A percentile compares a stretch with the other conserved stretches of the same genome.
Conservation (phyloP, 2,329 filamentous ascomycete genomes). For the Cladosporium sp. region DNA sequence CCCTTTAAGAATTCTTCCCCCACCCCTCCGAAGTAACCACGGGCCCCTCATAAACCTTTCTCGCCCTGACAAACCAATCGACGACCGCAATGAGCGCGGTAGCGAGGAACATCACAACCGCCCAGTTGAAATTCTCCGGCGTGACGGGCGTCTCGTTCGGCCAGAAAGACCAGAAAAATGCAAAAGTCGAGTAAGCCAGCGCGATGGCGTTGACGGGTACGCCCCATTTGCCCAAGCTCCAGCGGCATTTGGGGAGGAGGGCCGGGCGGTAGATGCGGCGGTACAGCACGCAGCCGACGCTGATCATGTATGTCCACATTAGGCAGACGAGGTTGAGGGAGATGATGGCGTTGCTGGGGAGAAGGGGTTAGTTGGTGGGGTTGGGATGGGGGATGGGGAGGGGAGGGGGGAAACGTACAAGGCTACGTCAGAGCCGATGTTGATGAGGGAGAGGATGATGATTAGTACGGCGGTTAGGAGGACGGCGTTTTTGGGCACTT, state of each 20-base stretch:
- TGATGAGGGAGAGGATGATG: conserved; percentile 24
- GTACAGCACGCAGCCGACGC: conserved; percentile 38
- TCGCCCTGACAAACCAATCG: conserved; percentile 18
- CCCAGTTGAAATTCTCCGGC: conserved; percentile 48
- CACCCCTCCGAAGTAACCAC: conserved; percentile 15
- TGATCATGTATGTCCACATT: conserved; percentile 40
- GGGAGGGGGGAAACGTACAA: conserved; percentile 26
- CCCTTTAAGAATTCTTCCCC: conserved; percentile 3
- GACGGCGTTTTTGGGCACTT: conserved; percentile 26
- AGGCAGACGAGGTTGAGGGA: conserved; percentile 36
- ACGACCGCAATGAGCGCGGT: conserved; percentile 16
- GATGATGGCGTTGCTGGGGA: conserved; percentile 33
- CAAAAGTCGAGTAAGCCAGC: conserved; percentile 32
- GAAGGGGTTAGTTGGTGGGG: neutral
- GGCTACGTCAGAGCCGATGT: conserved; percentile 24
- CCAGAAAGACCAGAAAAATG: conserved; percentile 42
- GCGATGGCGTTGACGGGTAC: conserved; percentile 36
- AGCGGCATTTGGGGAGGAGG: conserved; percentile 35
- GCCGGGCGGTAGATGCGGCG: conserved; percentile 35
- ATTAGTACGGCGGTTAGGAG: conserved; percentile 22
- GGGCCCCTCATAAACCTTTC: conserved; percentile 19
- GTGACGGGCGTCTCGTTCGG: conserved; percentile 30
- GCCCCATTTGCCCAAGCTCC: conserved; percentile 37
- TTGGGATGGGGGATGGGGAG: neutral
- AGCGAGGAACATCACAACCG: conserved; percentile 31